Evolutionary conservation across 192 early-diverging fungal genomes (phyloP).

Genomic region (Kappamyces sp.): DNA sequence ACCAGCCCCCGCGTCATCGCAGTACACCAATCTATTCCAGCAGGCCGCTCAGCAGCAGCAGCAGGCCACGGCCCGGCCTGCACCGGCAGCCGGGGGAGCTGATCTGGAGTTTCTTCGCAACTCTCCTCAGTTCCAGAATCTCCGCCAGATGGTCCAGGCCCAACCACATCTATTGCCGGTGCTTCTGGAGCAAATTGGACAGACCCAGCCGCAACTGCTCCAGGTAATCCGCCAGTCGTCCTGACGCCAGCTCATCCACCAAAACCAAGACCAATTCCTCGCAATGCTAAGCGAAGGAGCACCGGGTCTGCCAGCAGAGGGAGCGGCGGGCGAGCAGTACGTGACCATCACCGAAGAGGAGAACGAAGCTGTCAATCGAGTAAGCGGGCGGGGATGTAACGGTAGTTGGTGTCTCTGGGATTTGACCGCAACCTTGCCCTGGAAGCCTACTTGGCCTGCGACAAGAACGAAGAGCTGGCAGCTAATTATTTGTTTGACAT

Average conservation of each 20-base stretch:
- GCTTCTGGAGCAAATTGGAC: constrained; percentile 75
- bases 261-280: constrained; percentile 75
- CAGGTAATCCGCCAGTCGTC: constrained; percentile 25
- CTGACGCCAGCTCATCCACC: constrained; percentile 47
- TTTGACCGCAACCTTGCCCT: constrained; percentile 77
- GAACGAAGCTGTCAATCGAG: constrained; percentile 80
- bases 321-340: constrained; percentile 45
- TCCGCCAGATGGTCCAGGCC: constrained; percentile 76
- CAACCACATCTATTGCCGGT: constrained; percentile 85
- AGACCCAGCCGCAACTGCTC: constrained; percentile 77
- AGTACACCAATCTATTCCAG: constrained; percentile 44
- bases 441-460: constrained; percentile 94
- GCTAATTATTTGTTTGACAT: constrained; percentile 91
- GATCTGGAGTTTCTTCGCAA: constrained; percentile 57
- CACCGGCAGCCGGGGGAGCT: constrained; percentile 16
- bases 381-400: constrained; percentile 29
- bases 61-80: constrained; percentile 11
- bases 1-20: constrained; percentile 19
- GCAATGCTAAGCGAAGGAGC: constrained; percentile 52
- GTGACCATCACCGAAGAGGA: constrained; percentile 85
- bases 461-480: constrained; percentile 95
- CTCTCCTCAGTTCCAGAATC: constrained; percentile 84
- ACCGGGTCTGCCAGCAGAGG: constrained; percentile 43
- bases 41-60: constrained; percentile 24
- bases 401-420: constrained; percentile 72